phyloP scores from a whole-genome alignment of 768 basidiomycete genomes.

The Mycena galericulata region DNA sequence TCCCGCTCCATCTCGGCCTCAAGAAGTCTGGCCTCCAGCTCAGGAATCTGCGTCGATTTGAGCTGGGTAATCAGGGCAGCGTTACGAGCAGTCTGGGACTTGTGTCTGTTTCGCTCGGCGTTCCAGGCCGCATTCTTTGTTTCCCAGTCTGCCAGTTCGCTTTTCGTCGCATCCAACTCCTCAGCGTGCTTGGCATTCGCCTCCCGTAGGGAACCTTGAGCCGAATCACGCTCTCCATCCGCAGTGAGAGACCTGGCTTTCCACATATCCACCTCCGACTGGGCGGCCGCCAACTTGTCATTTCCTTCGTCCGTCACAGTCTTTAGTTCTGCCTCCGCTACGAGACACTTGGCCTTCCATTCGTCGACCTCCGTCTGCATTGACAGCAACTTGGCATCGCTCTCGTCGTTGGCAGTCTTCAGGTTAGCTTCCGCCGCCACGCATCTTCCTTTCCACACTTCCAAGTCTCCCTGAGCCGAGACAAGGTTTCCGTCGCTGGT shows the following conservation, averaged over 20 bases:
- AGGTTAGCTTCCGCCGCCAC: background rate
- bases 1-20: conserved; percentile 11
- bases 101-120: conserved; percentile 11
- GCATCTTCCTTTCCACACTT: conserved; percentile 1
- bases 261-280: conserved; percentile 5
- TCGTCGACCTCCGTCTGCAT: background rate
- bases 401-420: background rate
- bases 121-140: conserved; percentile 15
- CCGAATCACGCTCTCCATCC: background rate
- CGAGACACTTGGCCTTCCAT: conserved; percentile 17
- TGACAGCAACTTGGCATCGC: background rate
- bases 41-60: background rate
- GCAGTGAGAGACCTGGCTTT: background rate
- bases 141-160: background rate
- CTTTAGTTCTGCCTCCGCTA: conserved; percentile 4
- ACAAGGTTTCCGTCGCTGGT: background rate
- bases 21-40: background rate
- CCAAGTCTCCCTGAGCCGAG: background rate
- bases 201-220: background rate
- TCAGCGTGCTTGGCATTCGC: background rate
- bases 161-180: background rate
- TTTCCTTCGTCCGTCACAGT: conserved; percentile 1
- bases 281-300: background rate
- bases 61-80: conserved; percentile 3
- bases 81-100: conserved; percentile 18